Base-by-base conservation (phyloP, 2,329 filamentous ascomycete species). In the Penicillium sp. region DNA sequence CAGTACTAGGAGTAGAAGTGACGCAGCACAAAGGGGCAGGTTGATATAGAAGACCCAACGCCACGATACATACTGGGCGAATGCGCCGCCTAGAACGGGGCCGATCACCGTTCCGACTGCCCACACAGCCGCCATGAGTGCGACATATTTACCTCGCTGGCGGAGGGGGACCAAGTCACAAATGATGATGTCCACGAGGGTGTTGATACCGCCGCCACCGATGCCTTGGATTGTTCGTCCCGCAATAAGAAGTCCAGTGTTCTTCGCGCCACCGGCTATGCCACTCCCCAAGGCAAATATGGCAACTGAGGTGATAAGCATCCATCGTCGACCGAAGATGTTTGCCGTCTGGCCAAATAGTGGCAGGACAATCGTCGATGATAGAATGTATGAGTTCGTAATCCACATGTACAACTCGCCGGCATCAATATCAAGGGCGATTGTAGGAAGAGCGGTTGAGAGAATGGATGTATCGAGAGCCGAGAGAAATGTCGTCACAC, bases 271-370 rank as follows among this genome's bases (percentile, higher is more conserved):
- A 0, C 81, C 83, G 40, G 73, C 77, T 3, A 87, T 71, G 0
- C 76, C 80, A 53, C 81, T 83, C 0, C 83, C 83, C 0, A 85
- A 57, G 0, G 70, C 73, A 56, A 84, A 84, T 1, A 82, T 57
- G 11, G 67, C 70, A 1, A 83, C 73, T 3, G 77, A 67, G 8
- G 64, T 46, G 0, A 82, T 67, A 16, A 72, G 69, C 25, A 75
- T 66, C 46, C 69, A 75, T 22, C 78, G 73, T 1, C 82, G 74
- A 7, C 83, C 82, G 60, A 79, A 84, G 22, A 84, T 73, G 52
- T 84, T 76, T 16, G 77, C 73, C 0, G 81, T 58, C 58, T 84
- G 80, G 1, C 79, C 80, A 41, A 78, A 78, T 0, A 83, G 59
- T 0, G 82, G 82, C 48, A 80, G 80, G 2, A 82, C 68, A 1